Percentiles rank a stretch among this genome's conserved stretches.
Conservation (phyloP, 371 early-diverging fungal species). For the Dichotomocladium elegans region DNA sequence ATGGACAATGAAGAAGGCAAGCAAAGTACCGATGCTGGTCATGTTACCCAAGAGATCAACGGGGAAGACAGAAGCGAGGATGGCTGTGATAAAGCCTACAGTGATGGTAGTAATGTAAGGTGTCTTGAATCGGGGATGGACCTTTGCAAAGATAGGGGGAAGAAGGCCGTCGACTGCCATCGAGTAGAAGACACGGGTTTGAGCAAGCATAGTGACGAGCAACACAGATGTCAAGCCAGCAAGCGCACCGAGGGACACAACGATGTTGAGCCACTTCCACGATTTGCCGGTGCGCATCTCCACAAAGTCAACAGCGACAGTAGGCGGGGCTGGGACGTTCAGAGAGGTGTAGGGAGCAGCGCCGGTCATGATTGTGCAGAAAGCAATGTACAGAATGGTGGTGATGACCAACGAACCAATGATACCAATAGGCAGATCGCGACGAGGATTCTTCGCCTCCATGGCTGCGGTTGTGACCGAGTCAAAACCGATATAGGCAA, state of each 20-base stretch:
- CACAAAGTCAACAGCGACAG: slow-evolving; percentile 51
- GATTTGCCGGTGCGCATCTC: slow-evolving; percentile 41
- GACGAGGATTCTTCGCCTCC: slow-evolving; percentile 78
- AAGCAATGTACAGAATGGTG: slow-evolving; percentile 74
- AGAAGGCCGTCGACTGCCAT: slow-evolving; percentile 89
- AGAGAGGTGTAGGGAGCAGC: slow-evolving; percentile 57
- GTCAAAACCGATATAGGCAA: slow-evolving; percentile 79
- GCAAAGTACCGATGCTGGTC: slow-evolving; percentile 84
- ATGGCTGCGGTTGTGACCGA: slow-evolving; percentile 84
- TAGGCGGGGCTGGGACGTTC: slow-evolving; percentile 56
- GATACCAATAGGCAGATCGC: slow-evolving; percentile 88
- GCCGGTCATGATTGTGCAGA: slow-evolving; percentile 71
- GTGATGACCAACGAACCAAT: slow-evolving; percentile 74
- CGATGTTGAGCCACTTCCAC: slow-evolving; percentile 63
- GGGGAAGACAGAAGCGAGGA: slow-evolving; percentile 73
- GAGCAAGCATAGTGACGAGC: slow-evolving; percentile 69
- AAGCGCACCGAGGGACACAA: slow-evolving; percentile 76
- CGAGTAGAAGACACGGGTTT: slow-evolving; percentile 83
- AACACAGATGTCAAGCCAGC: slow-evolving; percentile 78
- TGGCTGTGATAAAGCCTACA: slow-evolving; percentile 66
- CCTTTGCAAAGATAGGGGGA: slow-evolving; percentile 62
- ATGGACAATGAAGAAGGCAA: slow-evolving; percentile 84
- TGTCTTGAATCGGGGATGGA: slow-evolving; percentile 66
- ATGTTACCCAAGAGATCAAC: slow-evolving; percentile 81
- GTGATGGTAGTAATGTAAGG: slow-evolving; percentile 71